phyloP scores from a whole-genome alignment of 257 asterid species.

The Orobanche coerulescens region DNA sequence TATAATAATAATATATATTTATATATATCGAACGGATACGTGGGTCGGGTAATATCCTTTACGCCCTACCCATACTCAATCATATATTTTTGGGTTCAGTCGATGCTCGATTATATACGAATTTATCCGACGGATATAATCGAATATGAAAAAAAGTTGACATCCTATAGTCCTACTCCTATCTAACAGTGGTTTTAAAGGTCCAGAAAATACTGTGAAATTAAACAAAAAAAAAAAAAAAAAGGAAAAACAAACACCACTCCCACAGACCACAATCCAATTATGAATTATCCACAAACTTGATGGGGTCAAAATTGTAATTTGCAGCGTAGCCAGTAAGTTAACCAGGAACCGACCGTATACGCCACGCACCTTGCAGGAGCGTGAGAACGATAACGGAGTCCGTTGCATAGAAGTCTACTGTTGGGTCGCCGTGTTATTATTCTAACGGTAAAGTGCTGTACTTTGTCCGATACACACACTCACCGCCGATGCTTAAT shows the following conservation, averaged over 20 bases:
- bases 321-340: background rate
- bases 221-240: no score
- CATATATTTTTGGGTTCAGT: no score
- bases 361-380: constrained; percentile 2
- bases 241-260: background rate
- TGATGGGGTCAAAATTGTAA: background rate
- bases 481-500: background rate
- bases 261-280: background rate
- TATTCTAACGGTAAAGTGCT: constrained; percentile 6
- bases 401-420: constrained; percentile 15
- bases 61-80: no score
- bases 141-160: no score
- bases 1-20: no score
- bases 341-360: background rate
- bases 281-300: background rate
- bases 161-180: no score
- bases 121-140: no score
- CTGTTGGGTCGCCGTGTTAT: constrained; percentile 35
- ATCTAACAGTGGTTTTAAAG: no score
- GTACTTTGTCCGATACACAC: constrained; percentile 14
- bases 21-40: no score
- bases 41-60: no score
- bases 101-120: no score
- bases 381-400: constrained; percentile 13
- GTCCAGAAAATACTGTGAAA: no score